Base-by-base conservation (phyloP, 805 yeast species). In the Lachancea fermentati region DNA sequence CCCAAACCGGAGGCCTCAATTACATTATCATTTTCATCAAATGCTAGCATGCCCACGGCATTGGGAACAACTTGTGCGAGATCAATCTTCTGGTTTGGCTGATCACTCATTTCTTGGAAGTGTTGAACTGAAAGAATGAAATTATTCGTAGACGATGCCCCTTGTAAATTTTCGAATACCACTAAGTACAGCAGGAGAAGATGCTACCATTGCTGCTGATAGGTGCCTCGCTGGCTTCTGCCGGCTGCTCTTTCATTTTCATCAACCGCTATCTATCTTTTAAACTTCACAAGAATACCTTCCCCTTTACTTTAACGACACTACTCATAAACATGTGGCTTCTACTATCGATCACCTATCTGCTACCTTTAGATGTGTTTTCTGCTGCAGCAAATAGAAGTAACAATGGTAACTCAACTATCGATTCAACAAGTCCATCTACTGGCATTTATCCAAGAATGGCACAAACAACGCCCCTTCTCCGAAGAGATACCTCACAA, bases 1-100 rank as follows among this genome's bases (percentile, higher is more conserved):
- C 63, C 65, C 9, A 60, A 43, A 3, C 65, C 66, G 3, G 58
- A 50, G 3, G 50, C 51, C 33, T 57, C 55, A 12, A 62, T 49
- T 13, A 62, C 39, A 32, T 60, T 58, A 22, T 51, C 51, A 37
- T 58, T 54, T 19, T 51, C 52, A 40, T 62, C 66, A 39, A 60
- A 60, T 3, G 57, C 46, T 28, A 62, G 35, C 18, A 58, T 51
- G 2, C 66, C 66, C 8, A 54, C 45, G 3, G 55, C 53, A 19
- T 54, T 47, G 8, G 61, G 57, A 18, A 46, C 47, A 17, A 49
- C 24, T 25, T 40, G 44, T 2, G 47, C 41, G 8, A 49, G 25
- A 17, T 42, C 41, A 12, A 44, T 34, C 17, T 41, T 41, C 16
- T 35, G 32, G 2, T 13, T 25, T 15, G 37, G 11, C 6, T 37